A percentile compares a stretch with the other conserved stretches of the same genome.
Conservation (phyloP, 257 asterid species). For the Plantago elongata region DNA sequence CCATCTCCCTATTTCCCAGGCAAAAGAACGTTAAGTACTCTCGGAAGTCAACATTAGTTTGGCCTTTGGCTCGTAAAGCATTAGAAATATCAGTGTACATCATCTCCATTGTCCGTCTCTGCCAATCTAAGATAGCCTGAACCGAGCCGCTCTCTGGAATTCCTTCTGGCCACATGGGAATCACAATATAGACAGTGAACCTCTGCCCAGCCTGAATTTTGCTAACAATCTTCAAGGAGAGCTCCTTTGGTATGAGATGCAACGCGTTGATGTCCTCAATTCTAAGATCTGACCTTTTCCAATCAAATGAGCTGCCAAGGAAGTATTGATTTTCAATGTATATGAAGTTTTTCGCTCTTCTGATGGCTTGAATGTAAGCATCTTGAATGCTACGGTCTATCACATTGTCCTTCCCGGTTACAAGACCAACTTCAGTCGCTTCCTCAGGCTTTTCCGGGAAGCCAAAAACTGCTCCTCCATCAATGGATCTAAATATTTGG, state of each 20-base stretch:
- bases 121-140: conserved; percentile 94
- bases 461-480: conserved; percentile 58
- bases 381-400: conserved; percentile 86
- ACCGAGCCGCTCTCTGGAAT: conserved; percentile 73
- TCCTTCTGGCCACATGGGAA: conserved; percentile 99
- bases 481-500: conserved; percentile 84
- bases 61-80: conserved; percentile 48
- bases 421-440: conserved; percentile 50
- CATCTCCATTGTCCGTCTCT: conserved; percentile 95
- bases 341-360: conserved; percentile 73
- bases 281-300: conserved; percentile 39
- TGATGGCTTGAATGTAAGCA: conserved; percentile 77
- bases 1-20: conserved; percentile 75
- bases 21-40: conserved; percentile 84
- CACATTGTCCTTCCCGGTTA: conserved; percentile 57
- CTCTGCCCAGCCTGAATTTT: conserved; percentile 67
- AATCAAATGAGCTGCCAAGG: conserved; percentile 78
- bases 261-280: conserved; percentile 61
- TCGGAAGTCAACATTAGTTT: conserved; percentile 40
- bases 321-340: conserved; percentile 92
- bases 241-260: conserved; percentile 76
- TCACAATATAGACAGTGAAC: conserved; percentile 63
- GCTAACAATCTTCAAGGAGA: conserved; percentile 69
- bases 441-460: conserved; percentile 48
- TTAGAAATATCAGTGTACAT: conserved; percentile 67